These are phyloP conservation scores for Apiotrichum mycotoxinovorans DNA, from an alignment of 1,284 basidiomycete genomes.

Conservation along the genomic window DNA sequence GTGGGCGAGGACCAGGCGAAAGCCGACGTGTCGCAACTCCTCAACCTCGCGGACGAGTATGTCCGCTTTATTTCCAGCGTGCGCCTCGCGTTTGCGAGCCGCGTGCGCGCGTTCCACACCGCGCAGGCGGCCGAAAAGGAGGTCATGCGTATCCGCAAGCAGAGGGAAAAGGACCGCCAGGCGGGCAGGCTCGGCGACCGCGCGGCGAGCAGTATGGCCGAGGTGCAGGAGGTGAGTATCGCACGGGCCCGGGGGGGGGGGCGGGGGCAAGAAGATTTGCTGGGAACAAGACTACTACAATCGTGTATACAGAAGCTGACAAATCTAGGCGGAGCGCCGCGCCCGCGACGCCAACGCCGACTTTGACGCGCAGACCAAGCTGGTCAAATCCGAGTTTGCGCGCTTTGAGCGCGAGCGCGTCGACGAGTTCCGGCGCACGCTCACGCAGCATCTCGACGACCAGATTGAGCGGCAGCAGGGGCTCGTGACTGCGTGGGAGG, in stretches of 20 bases:
- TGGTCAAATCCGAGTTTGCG: conserved; percentile 87
- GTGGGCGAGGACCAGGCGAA: conserved; percentile 67
- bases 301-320: too few species aligned
- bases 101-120: conserved; percentile 72
- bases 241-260: neutral
- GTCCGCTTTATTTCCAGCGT: conserved; percentile 85
- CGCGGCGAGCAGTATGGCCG: conserved; percentile 55
- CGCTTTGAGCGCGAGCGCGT: conserved; percentile 91
- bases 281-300: too few species aligned
- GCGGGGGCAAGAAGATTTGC: too few species aligned
- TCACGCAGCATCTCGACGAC: conserved; percentile 42
- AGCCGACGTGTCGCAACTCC: conserved; percentile 69
- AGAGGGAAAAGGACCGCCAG: conserved; percentile 74
- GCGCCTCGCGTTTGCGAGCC: conserved; percentile 66
- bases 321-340: conserved; percentile 77
- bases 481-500: conserved; percentile 44
- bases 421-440: conserved; percentile 53
- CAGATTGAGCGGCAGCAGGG: conserved; percentile 41
- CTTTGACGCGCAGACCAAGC: conserved; percentile 78
- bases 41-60: conserved; percentile 83
- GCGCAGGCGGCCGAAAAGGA: conserved; percentile 80
- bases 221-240: conserved; percentile 68
- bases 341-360: conserved; percentile 76
- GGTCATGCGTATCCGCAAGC: conserved; percentile 64
- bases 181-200: conserved; percentile 54